phyloP scores from a whole-genome alignment of 345 rosid genomes.

The Camelina laxa region DNA sequence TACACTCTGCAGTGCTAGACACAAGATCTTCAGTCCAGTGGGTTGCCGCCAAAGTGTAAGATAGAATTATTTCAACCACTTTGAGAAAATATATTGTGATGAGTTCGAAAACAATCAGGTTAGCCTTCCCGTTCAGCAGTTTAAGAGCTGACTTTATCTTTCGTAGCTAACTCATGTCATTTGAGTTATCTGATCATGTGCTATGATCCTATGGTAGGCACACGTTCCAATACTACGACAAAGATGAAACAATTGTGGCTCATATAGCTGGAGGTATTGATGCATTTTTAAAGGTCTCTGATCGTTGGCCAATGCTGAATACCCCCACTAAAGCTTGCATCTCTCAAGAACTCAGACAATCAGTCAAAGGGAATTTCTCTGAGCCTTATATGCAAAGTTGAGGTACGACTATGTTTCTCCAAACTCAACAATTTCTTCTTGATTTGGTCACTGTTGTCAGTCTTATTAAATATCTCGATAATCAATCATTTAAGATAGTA shows the following conservation, averaged over 20 bases:
- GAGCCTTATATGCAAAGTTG: slow-evolving; percentile 61
- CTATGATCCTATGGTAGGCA: slow-evolving; percentile 51
- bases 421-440: neutral
- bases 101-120: slow-evolving; percentile 67
- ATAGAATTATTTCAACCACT: slow-evolving; percentile 64
- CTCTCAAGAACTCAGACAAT: slow-evolving; percentile 53
- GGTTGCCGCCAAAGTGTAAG: slow-evolving; percentile 70
- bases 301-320: slow-evolving; percentile 72
- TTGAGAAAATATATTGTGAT: slow-evolving; percentile 61
- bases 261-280: slow-evolving; percentile 67
- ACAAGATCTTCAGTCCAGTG: slow-evolving; percentile 65
- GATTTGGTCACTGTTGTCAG: neutral
- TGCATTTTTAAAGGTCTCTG: slow-evolving; percentile 62
- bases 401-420: slow-evolving; percentile 50
- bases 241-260: slow-evolving; percentile 66
- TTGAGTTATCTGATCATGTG: slow-evolving; percentile 13
- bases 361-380: slow-evolving; percentile 59
- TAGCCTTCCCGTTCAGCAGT: slow-evolving; percentile 29
- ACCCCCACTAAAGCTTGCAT: slow-evolving; percentile 38
- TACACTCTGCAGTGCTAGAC: slow-evolving; percentile 49
- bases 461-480: too few relatives aligned
- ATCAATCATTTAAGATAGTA: too few relatives aligned
- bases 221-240: slow-evolving; percentile 68
- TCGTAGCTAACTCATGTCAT: neutral
- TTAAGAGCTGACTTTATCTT: slow-evolving; percentile 9